A percentile compares a stretch with the other conserved stretches of the same genome.
Evolutionary conservation across 495 filamentous ascomycete species (phyloP).

Genomic region (Cairneyella variabilis): DNA sequence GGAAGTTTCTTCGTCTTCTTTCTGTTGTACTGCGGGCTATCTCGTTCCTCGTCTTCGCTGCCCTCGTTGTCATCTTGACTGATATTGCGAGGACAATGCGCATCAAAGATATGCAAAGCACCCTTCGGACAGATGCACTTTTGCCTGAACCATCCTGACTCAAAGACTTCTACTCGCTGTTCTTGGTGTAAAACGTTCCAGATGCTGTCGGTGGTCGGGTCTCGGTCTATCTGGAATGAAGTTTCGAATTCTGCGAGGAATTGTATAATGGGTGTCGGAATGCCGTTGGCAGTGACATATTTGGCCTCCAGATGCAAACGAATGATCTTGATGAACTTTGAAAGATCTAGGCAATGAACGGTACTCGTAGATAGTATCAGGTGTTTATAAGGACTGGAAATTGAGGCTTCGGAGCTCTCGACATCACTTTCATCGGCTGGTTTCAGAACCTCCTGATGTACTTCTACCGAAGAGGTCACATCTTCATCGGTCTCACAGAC

Average conservation of each 20-base stretch:
- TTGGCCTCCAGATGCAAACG: not conserved
- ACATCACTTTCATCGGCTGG: not conserved
- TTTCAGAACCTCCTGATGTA: not conserved
- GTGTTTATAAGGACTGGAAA: not conserved
- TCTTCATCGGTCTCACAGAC: too few species aligned
- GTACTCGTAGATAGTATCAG: not conserved
- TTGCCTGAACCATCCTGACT: not conserved
- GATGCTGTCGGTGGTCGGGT: slow-evolving; percentile 3
- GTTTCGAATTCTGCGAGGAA: slow-evolving; percentile 1
- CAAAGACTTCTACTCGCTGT: not conserved
- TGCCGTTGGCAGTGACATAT: not conserved
- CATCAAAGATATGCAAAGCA: not conserved
- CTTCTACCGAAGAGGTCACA: not conserved
- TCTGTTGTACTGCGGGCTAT: not conserved
- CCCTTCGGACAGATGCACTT: not conserved
- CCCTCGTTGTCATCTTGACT: not conserved
- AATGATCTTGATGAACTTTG: not conserved
- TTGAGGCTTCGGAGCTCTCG: not conserved
- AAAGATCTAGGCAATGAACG: not conserved
- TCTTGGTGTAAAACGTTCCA: slow-evolving; percentile 7
- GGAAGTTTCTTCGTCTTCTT: not conserved
- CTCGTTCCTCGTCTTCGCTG: not conserved
- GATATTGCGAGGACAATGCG: slow-evolving; percentile 7
- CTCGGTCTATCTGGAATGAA: not conserved
- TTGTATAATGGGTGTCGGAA: not conserved